phyloP scores from a whole-genome alignment of 148 eudicot species.

The Polygonum maritimum region DNA sequence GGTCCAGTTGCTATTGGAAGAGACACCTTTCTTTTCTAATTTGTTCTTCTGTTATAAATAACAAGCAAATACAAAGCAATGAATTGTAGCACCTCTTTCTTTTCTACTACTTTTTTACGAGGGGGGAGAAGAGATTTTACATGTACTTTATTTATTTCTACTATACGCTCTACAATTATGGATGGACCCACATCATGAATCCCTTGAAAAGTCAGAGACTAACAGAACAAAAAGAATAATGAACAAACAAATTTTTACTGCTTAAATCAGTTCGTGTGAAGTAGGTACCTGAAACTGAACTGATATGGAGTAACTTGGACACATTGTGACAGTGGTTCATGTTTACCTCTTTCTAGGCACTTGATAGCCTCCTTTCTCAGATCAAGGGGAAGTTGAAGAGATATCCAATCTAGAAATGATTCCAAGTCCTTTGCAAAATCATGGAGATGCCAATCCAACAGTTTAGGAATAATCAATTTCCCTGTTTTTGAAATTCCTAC shows the following conservation, averaged over 20 bases:
- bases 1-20: neutral
- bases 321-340: conserved; percentile 33
- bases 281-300: conserved; percentile 83
- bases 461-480: conserved; percentile 65
- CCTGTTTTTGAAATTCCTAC: conserved; percentile 42
- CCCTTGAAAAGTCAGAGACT: neutral
- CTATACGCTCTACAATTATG: neutral
- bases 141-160: neutral
- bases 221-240: neutral
- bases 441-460: conserved; percentile 73
- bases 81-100: neutral
- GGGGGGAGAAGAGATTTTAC: neutral
- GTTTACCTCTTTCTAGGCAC: conserved; percentile 36
- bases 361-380: conserved; percentile 37
- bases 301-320: conserved; percentile 60
- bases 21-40: neutral
- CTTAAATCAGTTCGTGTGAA: conserved; percentile 19
- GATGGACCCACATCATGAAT: neutral
- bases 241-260: neutral
- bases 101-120: neutral
- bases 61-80: neutral
- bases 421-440: conserved; percentile 80
- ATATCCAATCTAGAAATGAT: conserved; percentile 76
- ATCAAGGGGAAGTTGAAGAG: conserved; percentile 68
- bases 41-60: neutral